These are phyloP conservation scores for Fomitopsis palustris DNA, from an alignment of 1,284 basidiomycete genomes.

Conservation along the genomic window DNA sequence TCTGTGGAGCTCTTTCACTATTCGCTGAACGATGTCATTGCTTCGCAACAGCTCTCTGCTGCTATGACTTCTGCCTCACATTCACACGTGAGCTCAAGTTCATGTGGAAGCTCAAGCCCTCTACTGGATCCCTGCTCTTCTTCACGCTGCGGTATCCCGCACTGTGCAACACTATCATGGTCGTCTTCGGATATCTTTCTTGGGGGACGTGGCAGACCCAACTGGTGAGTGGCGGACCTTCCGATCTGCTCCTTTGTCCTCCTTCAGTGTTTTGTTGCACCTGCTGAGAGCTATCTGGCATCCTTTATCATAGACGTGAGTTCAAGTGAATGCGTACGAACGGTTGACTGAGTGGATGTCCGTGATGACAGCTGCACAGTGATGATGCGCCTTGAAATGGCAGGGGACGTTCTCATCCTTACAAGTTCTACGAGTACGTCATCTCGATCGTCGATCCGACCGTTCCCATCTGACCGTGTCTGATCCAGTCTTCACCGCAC, in stretches of 20 bases:
- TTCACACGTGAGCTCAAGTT: background rate
- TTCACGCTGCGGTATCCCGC: background rate
- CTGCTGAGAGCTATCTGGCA: background rate
- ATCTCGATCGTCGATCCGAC: background rate
- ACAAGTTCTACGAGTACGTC: background rate
- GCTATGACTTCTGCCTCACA: background rate
- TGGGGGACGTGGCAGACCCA: background rate
- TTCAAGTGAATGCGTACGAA: no score
- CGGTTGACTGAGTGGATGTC: background rate
- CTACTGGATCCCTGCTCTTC: background rate
- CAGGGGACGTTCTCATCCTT: background rate
- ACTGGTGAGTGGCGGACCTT: background rate
- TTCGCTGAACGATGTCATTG: background rate
- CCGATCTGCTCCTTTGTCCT: background rate
- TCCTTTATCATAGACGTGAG: background rate
- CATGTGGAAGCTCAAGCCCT: background rate
- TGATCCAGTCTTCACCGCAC: background rate
- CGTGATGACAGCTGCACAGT: background rate
- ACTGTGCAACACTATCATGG: background rate
- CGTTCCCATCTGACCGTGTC: no score
- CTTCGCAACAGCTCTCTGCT: background rate
- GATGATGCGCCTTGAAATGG: background rate
- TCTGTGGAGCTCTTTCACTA: background rate
- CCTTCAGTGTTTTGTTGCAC: background rate
- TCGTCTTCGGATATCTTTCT: background rate